These are phyloP conservation scores for Solanum sejunctum DNA, from an alignment of 257 asterid species.

Conservation along the genomic window DNA sequence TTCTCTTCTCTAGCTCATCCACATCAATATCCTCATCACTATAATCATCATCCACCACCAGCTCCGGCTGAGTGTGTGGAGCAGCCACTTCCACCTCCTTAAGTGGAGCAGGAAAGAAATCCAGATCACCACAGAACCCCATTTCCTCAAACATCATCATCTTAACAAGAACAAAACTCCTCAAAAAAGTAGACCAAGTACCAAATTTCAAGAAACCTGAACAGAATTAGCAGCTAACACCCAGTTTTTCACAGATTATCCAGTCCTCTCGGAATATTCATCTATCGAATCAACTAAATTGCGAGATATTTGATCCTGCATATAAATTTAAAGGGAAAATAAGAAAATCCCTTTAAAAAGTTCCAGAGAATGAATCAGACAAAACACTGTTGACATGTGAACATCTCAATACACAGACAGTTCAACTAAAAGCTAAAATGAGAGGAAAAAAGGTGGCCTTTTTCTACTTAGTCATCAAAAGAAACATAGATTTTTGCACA, in stretches of 20 bases:
- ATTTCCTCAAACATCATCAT: conserved; percentile 14
- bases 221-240: not conserved
- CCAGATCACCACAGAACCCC: conserved; percentile 10
- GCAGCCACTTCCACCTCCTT: not conserved
- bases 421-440: not conserved
- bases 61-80: not conserved
- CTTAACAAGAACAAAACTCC: not conserved
- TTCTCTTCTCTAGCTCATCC: conserved; percentile 13
- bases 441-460: not conserved
- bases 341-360: not conserved
- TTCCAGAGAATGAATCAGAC: not conserved
- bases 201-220: not conserved
- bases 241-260: not conserved
- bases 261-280: not conserved
- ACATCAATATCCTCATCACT: conserved; percentile 13
- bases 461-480: not conserved
- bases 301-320: not conserved
- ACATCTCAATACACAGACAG: not conserved
- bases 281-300: not conserved
- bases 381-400: not conserved
- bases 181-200: not conserved
- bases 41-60: conserved; percentile 4
- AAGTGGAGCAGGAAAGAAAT: not conserved
- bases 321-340: not conserved
- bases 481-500: not conserved